Base-by-base conservation (phyloP, 169 alveolate species). In the Eimeria sp. region DNA sequence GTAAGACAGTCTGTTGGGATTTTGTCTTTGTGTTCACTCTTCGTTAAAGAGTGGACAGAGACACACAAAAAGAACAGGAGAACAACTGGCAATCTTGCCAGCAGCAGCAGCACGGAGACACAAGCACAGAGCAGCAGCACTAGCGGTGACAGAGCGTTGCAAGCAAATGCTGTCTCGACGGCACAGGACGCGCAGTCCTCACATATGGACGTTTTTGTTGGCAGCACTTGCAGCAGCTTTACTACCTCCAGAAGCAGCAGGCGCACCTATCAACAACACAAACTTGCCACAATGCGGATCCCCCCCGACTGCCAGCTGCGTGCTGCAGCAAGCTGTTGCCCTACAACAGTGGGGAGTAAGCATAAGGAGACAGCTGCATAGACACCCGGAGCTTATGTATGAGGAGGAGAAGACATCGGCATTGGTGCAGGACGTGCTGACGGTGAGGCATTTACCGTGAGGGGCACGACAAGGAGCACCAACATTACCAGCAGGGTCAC, bases 321-420 rank as follows among this genome's bases (percentile, higher is more conserved):
- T 63, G 96, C n/a, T 40, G 87, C 96, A 63, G 92, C 96, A 58
- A 30, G 87, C 89, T 14, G 73, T 87, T 61, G 89, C 94, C 51
- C 63, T 89, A 45, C 65, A 75, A 30, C 61, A 83, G 25, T 88
- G 95, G 94, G 63, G 92, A 30, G 61, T 45, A 30, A 92, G n/a
- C 4, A 43, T 95, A 22, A 92, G 97, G 49, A 70, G 97, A n/a
- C 86, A 88, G 61, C 95, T 95, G 22, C 97, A 95, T 65, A 25
- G 63, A 57, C 70, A 73, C 58, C 97, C 97, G 34, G 97, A 95
- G 61, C 61, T 78, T 9, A 76, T 72, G 95, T 95, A 80, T 67
- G 78, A 70, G 58, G 97, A 95, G 65, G 84, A 73, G 91, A 20
- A 47, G 34, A 95, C 97, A 45, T 95, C 97, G 11, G 94, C 89